Evolutionary conservation across 768 basidiomycete genomes (phyloP).

Genomic region (Nidularia pulvinata): DNA sequence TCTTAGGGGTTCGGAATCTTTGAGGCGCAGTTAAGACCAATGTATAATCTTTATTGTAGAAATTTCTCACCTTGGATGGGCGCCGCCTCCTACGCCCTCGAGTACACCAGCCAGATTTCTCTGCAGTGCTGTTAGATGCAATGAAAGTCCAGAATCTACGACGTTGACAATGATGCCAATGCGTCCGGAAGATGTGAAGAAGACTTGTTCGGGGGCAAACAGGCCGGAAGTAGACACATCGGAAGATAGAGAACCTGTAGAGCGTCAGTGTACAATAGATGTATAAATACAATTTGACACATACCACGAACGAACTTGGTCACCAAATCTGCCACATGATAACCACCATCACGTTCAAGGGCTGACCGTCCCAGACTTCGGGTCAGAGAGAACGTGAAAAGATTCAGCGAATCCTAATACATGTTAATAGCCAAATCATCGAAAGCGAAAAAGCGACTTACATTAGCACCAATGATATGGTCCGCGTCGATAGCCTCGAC

Average conservation of each 20-base stretch:
- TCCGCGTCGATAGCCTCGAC: slow-evolving; percentile 56
- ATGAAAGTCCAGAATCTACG: slow-evolving; percentile 42
- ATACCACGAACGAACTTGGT: slow-evolving; percentile 74
- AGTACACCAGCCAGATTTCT: slow-evolving; percentile 67
- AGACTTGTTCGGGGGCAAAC: slow-evolving; percentile 62
- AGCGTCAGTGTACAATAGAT: neutral
- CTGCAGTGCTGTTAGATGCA: slow-evolving; percentile 70
- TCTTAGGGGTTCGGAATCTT: slow-evolving; percentile 76
- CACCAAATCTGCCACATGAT: slow-evolving; percentile 75
- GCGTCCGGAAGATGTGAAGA: slow-evolving; percentile 77
- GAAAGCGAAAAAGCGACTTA: slow-evolving; percentile 25
- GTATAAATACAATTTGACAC: slow-evolving; percentile 1
- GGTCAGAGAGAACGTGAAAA: slow-evolving; percentile 61
- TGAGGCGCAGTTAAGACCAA: neutral
- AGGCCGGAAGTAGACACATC: slow-evolving; percentile 37
- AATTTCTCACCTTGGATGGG: slow-evolving; percentile 59
- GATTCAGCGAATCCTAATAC: slow-evolving; percentile 62
- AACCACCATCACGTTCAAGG: slow-evolving; percentile 69
- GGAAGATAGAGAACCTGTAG: slow-evolving; percentile 52
- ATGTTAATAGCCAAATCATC: slow-evolving; percentile 1
- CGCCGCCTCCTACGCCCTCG: slow-evolving; percentile 49
- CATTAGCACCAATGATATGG: slow-evolving; percentile 74
- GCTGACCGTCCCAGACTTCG: slow-evolving; percentile 34
- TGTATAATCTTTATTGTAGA: neutral
- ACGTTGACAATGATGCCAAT: slow-evolving; percentile 76